Conservation (phyloP, 345 rosid genomes). For the Populus euphratica region DNA sequence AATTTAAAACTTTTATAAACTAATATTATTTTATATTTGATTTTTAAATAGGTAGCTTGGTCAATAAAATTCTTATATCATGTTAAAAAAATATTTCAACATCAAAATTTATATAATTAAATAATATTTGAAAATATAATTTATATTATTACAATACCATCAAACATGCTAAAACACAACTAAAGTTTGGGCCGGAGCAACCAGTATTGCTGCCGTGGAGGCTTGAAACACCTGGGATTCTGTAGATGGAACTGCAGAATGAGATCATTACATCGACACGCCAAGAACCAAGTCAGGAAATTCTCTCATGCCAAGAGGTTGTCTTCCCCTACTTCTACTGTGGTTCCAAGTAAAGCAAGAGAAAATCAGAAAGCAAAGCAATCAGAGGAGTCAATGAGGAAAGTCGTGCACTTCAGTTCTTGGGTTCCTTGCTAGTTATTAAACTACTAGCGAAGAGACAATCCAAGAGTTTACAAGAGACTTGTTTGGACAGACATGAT, state of each 20-base stretch:
- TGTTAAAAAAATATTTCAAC: no score
- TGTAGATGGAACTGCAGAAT: constrained; percentile 53
- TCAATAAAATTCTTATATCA: no score
- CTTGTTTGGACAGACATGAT: no score
- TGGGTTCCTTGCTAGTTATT: constrained; percentile 18
- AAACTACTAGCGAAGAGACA: background rate
- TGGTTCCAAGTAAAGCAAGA: background rate
- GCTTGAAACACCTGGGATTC: constrained; percentile 58
- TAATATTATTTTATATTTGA: no score
- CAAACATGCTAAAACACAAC: no score
- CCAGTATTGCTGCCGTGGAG: constrained; percentile 49
- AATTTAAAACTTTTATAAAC: no score
- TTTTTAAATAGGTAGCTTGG: no score
- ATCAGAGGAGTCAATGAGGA: constrained; percentile 26
- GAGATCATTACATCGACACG: constrained; percentile 39
- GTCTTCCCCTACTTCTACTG: constrained; percentile 35
- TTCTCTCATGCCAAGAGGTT: constrained; percentile 37
- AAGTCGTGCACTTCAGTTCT: constrained; percentile 29
- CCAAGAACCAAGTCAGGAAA: constrained; percentile 37
- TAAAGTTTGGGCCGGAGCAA: no score
- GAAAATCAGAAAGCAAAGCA: constrained; percentile 20
- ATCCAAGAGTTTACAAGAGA: no score
- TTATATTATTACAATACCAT: no score
- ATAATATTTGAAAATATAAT: no score
- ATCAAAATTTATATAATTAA: no score